phyloP scores from a whole-genome alignment of 352 stramenopile genomes.

The Thalassiosira ordinaria region DNA sequence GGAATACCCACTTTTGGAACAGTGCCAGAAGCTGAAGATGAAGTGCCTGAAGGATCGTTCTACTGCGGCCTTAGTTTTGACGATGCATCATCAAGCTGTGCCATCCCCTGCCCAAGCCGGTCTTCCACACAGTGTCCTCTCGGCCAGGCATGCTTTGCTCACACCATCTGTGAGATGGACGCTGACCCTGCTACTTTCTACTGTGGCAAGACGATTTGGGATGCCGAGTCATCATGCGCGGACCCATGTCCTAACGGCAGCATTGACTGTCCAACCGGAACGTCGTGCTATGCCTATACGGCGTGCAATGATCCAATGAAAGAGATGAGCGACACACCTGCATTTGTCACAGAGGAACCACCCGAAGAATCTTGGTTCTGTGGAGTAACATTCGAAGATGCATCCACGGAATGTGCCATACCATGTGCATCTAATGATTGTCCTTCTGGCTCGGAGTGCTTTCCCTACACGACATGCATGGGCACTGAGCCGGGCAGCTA shows the following conservation, averaged over 20 bases:
- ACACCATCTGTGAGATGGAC: constrained; percentile 21
- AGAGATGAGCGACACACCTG: not conserved
- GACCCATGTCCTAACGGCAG: constrained; percentile 18
- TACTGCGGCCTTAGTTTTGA: constrained; percentile 36
- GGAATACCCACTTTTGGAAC: not conserved
- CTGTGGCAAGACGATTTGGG: constrained; percentile 20
- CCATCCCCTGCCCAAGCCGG: constrained; percentile 18
- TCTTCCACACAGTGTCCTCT: constrained; percentile 27
- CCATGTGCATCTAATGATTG: constrained; percentile 35
- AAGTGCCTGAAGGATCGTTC: constrained; percentile 19
- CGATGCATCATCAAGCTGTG: constrained; percentile 29
- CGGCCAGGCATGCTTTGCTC: constrained; percentile 35
- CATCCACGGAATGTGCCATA: constrained; percentile 30
- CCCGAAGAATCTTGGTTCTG: constrained; percentile 56
- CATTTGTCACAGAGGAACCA: too few species aligned
- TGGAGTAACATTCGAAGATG: constrained; percentile 46
- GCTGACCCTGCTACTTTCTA: constrained; percentile 43
- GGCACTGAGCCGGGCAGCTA: too few species aligned
- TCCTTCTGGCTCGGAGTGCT: constrained; percentile 24
- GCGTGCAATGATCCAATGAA: constrained; percentile 16
- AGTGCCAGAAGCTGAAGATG: not conserved
- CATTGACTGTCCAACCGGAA: constrained; percentile 19
- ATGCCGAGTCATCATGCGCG: constrained; percentile 27
- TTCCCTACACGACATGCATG: constrained; percentile 1
- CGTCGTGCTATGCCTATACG: constrained; percentile 36